Evolutionary conservation across 2,329 filamentous ascomycete species (phyloP).

Genomic region (Aureobasidium pullulans): DNA sequence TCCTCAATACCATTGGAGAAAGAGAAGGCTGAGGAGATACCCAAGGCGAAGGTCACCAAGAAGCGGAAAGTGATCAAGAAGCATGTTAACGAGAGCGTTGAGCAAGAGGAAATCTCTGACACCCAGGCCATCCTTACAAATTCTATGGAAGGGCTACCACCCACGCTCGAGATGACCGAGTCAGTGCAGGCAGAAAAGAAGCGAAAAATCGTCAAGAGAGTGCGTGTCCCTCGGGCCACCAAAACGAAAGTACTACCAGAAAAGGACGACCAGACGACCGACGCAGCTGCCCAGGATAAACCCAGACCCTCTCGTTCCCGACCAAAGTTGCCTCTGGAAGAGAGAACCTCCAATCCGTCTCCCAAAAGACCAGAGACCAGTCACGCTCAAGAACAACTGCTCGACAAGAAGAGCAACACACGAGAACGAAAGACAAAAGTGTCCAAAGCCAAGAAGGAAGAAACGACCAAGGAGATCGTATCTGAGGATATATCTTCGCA

Average conservation of each 20-base stretch:
- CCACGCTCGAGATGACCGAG: neutral
- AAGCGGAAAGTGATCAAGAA: neutral
- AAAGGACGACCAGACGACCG: neutral
- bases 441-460: too few species aligned
- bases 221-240: neutral
- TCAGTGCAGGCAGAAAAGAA: neutral
- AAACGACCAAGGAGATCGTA: neutral
- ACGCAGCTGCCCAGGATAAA: neutral
- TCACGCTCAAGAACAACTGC: too few species aligned
- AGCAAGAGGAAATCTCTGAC: neutral
- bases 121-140: neutral
- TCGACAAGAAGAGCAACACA: too few species aligned
- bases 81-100: neutral
- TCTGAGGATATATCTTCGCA: too few species aligned
- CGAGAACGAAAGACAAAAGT: too few species aligned
- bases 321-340: too few species aligned
- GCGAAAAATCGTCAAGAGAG: neutral
- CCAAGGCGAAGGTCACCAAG: neutral
- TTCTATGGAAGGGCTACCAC: neutral
- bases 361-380: too few species aligned
- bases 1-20: neutral
- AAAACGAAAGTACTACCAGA: neutral
- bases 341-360: too few species aligned
- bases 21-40: neutral
- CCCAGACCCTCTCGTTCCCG: neutral